A percentile compares a stretch with the other conserved stretches of the same genome.
phyloP scores from a whole-genome alignment of 106 monocot genomes.

The Dendrobium catenatum region DNA sequence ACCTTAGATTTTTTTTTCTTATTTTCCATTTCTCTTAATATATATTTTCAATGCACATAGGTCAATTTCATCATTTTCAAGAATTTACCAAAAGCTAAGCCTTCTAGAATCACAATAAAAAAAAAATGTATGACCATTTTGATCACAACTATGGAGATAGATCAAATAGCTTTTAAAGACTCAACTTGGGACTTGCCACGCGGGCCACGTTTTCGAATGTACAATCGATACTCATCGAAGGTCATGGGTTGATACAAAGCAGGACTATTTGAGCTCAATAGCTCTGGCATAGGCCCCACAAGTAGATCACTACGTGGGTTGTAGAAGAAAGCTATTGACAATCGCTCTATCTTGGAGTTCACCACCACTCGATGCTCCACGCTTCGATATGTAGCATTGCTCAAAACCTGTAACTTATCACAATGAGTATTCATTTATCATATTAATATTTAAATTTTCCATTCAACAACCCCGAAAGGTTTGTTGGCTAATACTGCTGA shows the following conservation, averaged over 20 bases:
- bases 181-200: constrained; percentile 22
- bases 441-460: background rate
- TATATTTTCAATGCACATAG: too few relatives aligned
- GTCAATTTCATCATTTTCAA: too few relatives aligned
- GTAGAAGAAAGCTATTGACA: constrained; percentile 24
- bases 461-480: background rate
- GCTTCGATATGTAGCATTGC: constrained; percentile 21
- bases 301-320: constrained; percentile 18
- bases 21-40: too few relatives aligned
- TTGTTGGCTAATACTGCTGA: background rate
- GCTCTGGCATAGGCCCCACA: background rate
- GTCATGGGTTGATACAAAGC: constrained; percentile 16
- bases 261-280: constrained; percentile 4
- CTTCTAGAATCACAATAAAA: background rate
- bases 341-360: constrained; percentile 7
- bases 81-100: too few relatives aligned
- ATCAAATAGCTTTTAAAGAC: background rate
- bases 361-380: constrained; percentile 27
- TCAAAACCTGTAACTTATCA: constrained; percentile 4
- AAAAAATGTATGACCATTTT: background rate
- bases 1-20: too few relatives aligned
- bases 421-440: background rate
- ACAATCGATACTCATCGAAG: constrained; percentile 16
- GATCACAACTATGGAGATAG: too few relatives aligned
- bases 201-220: constrained; percentile 12